Evolutionary conservation across 2,329 filamentous ascomycete species (phyloP).

Genomic region (Zymoseptoria pseudotritici): DNA sequence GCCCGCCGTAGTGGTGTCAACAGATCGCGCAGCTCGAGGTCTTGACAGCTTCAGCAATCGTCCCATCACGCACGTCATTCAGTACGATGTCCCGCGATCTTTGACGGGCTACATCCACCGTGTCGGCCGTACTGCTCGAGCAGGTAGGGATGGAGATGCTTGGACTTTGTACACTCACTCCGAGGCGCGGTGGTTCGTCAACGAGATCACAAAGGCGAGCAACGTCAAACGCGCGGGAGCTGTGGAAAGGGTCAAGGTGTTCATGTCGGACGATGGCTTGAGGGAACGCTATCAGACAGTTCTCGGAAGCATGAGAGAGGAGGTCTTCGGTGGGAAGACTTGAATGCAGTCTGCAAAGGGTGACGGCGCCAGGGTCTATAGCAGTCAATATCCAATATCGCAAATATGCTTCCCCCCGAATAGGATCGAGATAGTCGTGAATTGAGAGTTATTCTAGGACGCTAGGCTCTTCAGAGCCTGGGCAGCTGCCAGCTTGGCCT

Average conservation of each 20-base stretch:
- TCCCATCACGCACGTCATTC: conserved; percentile 74
- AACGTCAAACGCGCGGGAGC: conserved; percentile 43
- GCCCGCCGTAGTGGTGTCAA: conserved; percentile 69
- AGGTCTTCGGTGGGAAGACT: conserved; percentile 38
- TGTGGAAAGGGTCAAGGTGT: conserved; percentile 34
- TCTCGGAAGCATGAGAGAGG: conserved; percentile 54
- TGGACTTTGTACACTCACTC: conserved; percentile 80
- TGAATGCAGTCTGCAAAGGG: background rate
- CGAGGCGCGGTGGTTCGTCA: conserved; percentile 89
- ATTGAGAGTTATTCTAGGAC: background rate
- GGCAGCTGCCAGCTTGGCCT: conserved; percentile 19
- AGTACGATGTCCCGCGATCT: conserved; percentile 83
- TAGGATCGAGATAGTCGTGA: background rate
- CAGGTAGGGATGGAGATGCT: conserved; percentile 65
- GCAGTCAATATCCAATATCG: background rate
- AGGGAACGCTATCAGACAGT: conserved; percentile 45
- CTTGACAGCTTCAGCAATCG: conserved; percentile 54
- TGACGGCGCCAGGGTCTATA: background rate
- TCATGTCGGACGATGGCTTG: conserved; percentile 12
- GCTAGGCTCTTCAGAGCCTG: background rate
- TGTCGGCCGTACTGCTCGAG: conserved; percentile 82
- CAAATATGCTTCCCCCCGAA: background rate
- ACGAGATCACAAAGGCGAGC: conserved; percentile 59
- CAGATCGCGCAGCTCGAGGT: conserved; percentile 86
- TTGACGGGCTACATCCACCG: conserved; percentile 82